A percentile compares a stretch with the other conserved stretches of the same genome.
Evolutionary conservation across 2,329 filamentous ascomycete genomes (phyloP).

Genomic region (Aspergillus luchuensis): DNA sequence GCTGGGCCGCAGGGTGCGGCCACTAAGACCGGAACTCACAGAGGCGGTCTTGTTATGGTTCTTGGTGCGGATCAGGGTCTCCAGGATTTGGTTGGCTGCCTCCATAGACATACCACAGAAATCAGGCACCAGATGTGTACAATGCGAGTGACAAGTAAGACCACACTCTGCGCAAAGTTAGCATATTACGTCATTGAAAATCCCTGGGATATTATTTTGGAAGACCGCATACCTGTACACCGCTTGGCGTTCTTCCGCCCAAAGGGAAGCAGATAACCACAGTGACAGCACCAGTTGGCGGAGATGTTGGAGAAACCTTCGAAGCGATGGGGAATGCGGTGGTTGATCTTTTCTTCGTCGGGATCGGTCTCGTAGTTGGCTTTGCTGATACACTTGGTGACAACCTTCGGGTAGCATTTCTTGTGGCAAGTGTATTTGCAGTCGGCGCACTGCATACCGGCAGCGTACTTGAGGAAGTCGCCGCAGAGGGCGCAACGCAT

Average conservation of each 20-base stretch:
- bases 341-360: slow-evolving; percentile 99
- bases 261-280: slow-evolving; percentile 91
- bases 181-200: not conserved
- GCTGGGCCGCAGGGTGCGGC: slow-evolving; percentile 65
- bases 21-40: slow-evolving; percentile 59
- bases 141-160: slow-evolving; percentile 87
- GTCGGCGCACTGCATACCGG: slow-evolving; percentile 98
- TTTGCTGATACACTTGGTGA: slow-evolving; percentile 99
- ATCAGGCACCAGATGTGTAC: slow-evolving; percentile 93
- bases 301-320: slow-evolving; percentile 96
- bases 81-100: slow-evolving; percentile 88
- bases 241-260: slow-evolving; percentile 94
- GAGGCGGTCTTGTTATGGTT: slow-evolving; percentile 59
- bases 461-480: slow-evolving; percentile 97
- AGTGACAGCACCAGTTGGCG: slow-evolving; percentile 99
- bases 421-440: slow-evolving; percentile 99
- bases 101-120: slow-evolving; percentile 99
- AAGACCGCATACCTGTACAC: slow-evolving; percentile 67
- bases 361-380: slow-evolving; percentile 98
- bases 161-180: slow-evolving; percentile 67
- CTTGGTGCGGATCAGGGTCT: slow-evolving; percentile 80
- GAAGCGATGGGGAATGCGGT: slow-evolving; percentile 97
- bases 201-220: not conserved
- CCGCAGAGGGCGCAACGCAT: slow-evolving; percentile 98
- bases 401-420: slow-evolving; percentile 94